Conservation (phyloP, 345 rosid species). For the Mallotus nudiflorus region DNA sequence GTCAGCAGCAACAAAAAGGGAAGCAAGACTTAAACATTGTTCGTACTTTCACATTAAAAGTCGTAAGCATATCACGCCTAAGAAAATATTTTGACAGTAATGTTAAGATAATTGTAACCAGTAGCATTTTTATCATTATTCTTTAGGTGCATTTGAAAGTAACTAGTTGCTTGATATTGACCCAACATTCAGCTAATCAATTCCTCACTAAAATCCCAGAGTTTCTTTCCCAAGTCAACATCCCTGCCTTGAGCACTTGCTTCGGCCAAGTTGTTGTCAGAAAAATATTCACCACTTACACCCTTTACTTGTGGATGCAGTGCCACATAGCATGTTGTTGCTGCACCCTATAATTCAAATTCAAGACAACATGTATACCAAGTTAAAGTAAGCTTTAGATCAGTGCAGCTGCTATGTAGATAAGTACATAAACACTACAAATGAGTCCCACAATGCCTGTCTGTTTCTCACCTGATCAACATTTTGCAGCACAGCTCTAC, state of each 20-base stretch:
- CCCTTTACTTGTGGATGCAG: slow-evolving; percentile 58
- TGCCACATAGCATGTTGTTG: slow-evolving; percentile 63
- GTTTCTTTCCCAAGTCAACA: slow-evolving; percentile 44
- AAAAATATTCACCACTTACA: slow-evolving; percentile 49
- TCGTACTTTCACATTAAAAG: too few relatives aligned
- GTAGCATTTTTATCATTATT: too few relatives aligned
- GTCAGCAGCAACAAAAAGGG: too few relatives aligned
- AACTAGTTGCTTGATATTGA: background rate
- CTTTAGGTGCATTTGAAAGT: too few relatives aligned
- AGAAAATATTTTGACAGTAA: too few relatives aligned
- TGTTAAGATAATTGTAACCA: too few relatives aligned
- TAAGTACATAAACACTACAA: background rate
- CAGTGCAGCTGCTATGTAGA: background rate
- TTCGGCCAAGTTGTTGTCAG: slow-evolving; percentile 41
- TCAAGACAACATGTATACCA: background rate
- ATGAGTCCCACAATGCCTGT: background rate
- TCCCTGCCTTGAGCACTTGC: slow-evolving; percentile 35
- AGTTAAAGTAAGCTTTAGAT: background rate
- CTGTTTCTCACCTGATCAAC: slow-evolving; percentile 45
- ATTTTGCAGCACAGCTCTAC: slow-evolving; percentile 43
- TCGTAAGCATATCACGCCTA: too few relatives aligned
- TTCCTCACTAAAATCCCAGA: slow-evolving; percentile 63
- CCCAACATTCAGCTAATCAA: slow-evolving; percentile 27
- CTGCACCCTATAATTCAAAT: slow-evolving; percentile 45
- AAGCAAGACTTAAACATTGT: too few relatives aligned